Evolutionary conservation across 306 rosid species (phyloP).

Genomic region (Carpinus viminea): DNA sequence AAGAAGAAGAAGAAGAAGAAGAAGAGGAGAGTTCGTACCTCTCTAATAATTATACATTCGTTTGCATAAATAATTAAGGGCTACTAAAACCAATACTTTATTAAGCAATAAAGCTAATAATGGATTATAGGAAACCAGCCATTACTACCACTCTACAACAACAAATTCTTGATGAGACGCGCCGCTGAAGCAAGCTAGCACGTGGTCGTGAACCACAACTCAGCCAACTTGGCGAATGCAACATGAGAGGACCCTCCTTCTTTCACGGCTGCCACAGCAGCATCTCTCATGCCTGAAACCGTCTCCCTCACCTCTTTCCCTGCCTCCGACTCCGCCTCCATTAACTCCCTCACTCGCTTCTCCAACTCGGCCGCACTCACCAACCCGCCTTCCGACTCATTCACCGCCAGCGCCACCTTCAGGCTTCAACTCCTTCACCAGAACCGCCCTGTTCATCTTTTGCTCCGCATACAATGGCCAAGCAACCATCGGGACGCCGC

Average conservation of each 20-base stretch:
- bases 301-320: constrained; percentile 27
- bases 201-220: background rate
- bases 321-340: constrained; percentile 14
- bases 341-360: constrained; percentile 30
- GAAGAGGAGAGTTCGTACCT: no score
- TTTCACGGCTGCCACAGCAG: constrained; percentile 10
- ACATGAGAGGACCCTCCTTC: constrained; percentile 26
- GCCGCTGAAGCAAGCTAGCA: no score
- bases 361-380: constrained; percentile 41
- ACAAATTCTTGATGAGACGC: no score
- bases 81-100: no score
- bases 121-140: no score
- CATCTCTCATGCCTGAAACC: background rate
- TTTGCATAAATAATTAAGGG: no score
- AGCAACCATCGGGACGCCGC: constrained; percentile 34
- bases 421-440: constrained; percentile 20
- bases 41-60: no score
- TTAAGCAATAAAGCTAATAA: no score
- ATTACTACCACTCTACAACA: no score
- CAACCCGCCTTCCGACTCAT: constrained; percentile 3
- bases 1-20: no score
- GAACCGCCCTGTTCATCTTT: constrained; percentile 24
- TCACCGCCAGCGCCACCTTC: constrained; percentile 11
- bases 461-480: constrained; percentile 47
- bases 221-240: background rate